Evolutionary conservation across 768 basidiomycete species (phyloP), one percentile per base, ranked within the genome.

Genomic region (Rhodotorula taiwanensis): DNA sequence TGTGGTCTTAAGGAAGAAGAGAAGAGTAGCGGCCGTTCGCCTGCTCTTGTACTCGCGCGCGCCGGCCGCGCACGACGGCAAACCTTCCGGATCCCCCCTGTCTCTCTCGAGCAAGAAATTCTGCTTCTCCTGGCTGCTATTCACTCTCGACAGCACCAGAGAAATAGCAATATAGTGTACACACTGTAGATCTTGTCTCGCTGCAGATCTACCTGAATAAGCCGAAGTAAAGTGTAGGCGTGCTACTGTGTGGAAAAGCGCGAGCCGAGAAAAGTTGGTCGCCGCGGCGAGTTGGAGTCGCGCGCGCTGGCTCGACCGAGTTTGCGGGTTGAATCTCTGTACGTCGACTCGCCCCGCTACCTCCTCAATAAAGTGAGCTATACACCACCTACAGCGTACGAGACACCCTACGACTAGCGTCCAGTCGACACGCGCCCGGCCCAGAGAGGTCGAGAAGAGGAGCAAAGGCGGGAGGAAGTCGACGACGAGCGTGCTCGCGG

Each of bases 1-100:
- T 58, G 56, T 58, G 56, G 56, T 58, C 56, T 58, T 58, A 31
- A 44, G 48, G 56, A 58, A 58, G 39, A 58, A 58, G 34, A 49
- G 47, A 39, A 39, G 39, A 11, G 36, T 7, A 2, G 56, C 27
- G 9, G 52, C 52, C 48, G 28, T 18, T 10, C n/a, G 9, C 23
- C 18, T 20, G 39, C 27, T 50, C 39, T 48, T 58, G 34, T 42
- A 30, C 56, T 28, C 48, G 56, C 23, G 18, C 8, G 8, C 25
- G 36, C 30, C 36, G 10, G 16, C 10, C 36, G 10, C 9, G 16
- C 10, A 9, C 36, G 36, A 39, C 10, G 10, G 16, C 36, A 16
- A 9, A 39, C 36, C 36, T 39, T 9, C 36, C 9, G 36, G 16
- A 10, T 39, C 10, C 36, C 36, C 36, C 36, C 36, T 39, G 36